Evolutionary conservation across 2,329 filamentous ascomycete genomes (phyloP).

Genomic region (Sporothrix globosa): DNA sequence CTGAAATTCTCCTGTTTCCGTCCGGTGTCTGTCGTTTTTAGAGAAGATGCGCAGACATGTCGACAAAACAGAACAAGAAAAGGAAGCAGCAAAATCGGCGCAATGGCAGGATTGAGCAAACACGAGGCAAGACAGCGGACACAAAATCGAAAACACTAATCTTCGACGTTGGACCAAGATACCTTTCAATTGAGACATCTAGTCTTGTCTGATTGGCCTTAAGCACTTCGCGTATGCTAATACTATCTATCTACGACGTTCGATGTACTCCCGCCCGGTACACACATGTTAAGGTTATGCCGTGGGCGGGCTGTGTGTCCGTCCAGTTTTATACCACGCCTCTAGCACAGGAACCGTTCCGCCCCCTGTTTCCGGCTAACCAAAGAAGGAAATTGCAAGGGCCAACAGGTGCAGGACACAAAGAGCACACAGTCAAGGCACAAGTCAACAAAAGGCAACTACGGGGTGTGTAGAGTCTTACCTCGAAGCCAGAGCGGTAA

Average conservation of each 20-base stretch:
- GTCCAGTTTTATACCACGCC: background rate
- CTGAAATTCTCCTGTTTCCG: conserved; percentile 1
- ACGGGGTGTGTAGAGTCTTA: background rate
- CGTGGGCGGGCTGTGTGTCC: conserved; percentile 16
- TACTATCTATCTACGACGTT: too few relatives aligned
- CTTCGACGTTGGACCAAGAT: background rate
- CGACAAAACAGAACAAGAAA: background rate
- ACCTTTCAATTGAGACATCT: background rate
- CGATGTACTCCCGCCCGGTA: background rate
- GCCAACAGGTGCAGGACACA: background rate
- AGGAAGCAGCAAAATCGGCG: background rate
- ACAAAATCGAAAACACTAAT: background rate
- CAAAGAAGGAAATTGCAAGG: conserved; percentile 19
- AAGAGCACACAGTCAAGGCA: conserved; percentile 3
- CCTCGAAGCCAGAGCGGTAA: background rate
- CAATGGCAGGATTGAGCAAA: background rate
- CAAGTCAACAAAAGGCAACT: background rate
- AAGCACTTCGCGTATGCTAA: too few relatives aligned
- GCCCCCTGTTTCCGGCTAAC: conserved; percentile 26
- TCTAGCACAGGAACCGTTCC: conserved; percentile 8
- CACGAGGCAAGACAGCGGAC: conserved; percentile 6
- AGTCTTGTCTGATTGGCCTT: background rate
- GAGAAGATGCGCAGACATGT: too few relatives aligned
- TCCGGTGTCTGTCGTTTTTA: background rate
- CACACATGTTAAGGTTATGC: conserved; percentile 24